These are phyloP conservation scores for Macadamia tetraphylla DNA, from an alignment of 164 flowering plant genomes.

Conservation along the genomic window DNA sequence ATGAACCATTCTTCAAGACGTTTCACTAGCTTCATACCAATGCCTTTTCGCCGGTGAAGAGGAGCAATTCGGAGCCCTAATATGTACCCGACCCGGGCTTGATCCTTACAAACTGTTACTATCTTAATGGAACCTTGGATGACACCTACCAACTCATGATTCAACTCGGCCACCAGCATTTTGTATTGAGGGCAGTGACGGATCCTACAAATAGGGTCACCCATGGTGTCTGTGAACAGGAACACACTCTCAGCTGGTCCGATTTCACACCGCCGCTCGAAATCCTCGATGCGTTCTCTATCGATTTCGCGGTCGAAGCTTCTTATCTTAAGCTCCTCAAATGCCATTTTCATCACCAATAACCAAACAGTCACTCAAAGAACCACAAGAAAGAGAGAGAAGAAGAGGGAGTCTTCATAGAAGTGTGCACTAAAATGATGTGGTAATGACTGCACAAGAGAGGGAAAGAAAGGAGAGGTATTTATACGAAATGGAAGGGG, in stretches of 20 bases:
- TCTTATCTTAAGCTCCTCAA: constrained; percentile 34
- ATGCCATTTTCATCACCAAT: constrained; percentile 13
- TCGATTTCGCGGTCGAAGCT: constrained; percentile 38
- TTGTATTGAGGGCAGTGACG: constrained; percentile 38
- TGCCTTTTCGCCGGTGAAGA: constrained; percentile 40
- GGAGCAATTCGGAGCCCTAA: constrained; percentile 65
- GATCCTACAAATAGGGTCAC: constrained; percentile 74
- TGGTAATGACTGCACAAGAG: not conserved
- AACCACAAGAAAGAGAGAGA: not conserved
- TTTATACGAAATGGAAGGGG: not conserved
- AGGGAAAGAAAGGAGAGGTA: not conserved
- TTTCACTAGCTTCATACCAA: constrained; percentile 43
- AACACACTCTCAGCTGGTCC: constrained; percentile 35
- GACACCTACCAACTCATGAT: constrained; percentile 49
- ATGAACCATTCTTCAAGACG: constrained; percentile 57
- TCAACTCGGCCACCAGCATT: constrained; percentile 74
- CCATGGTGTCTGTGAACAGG: constrained; percentile 58
- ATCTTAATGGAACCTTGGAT: constrained; percentile 59
- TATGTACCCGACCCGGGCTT: constrained; percentile 56
- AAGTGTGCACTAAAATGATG: not conserved
- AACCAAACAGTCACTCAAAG: no score
- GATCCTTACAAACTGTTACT: constrained; percentile 21
- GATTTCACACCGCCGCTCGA: constrained; percentile 58
- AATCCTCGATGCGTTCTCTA: constrained; percentile 39
- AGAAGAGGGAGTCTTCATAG: not conserved